Evolutionary conservation across 441 rosid genomes (phyloP).

Genomic region (Codiaeum variegatum): DNA sequence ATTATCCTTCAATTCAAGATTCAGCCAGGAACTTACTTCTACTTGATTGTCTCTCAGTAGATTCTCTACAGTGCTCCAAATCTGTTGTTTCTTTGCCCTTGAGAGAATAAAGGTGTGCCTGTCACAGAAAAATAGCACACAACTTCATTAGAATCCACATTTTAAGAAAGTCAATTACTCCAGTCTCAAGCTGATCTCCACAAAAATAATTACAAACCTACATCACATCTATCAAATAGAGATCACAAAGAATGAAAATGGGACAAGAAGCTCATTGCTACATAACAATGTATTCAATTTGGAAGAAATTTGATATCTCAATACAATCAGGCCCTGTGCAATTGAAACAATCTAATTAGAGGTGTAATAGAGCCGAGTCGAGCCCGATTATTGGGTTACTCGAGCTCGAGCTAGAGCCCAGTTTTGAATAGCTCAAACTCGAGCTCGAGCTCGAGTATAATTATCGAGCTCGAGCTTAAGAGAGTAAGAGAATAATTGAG

Average conservation of each 20-base stretch:
- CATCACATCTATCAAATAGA: neutral
- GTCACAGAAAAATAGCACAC: conserved; percentile 21
- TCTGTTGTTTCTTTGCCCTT: conserved; percentile 59
- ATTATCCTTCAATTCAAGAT: conserved; percentile 12
- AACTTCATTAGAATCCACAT: conserved; percentile 20
- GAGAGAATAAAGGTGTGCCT: conserved; percentile 93
- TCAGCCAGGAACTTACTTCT: conserved; percentile 60
- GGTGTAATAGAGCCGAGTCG: too few relatives aligned
- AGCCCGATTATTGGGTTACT: too few relatives aligned
- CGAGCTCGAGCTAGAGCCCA: too few relatives aligned
- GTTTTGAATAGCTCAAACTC: too few relatives aligned
- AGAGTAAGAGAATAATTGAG: too few relatives aligned
- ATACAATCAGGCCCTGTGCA: neutral
- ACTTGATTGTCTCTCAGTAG: conserved; percentile 92
- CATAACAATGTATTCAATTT: neutral
- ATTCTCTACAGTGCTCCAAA: conserved; percentile 81
- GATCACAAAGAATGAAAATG: neutral
- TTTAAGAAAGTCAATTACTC: conserved; percentile 7
- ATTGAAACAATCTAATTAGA: too few relatives aligned
- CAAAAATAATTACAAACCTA: conserved; percentile 2
- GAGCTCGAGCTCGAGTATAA: too few relatives aligned
- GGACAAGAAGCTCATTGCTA: conserved; percentile 2
- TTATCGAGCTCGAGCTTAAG: too few relatives aligned
- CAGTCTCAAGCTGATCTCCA: conserved; percentile 1
- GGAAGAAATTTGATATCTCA: neutral